Conservation (phyloP, 805 yeast genomes). For the Helenozyma baotianmanensis region DNA sequence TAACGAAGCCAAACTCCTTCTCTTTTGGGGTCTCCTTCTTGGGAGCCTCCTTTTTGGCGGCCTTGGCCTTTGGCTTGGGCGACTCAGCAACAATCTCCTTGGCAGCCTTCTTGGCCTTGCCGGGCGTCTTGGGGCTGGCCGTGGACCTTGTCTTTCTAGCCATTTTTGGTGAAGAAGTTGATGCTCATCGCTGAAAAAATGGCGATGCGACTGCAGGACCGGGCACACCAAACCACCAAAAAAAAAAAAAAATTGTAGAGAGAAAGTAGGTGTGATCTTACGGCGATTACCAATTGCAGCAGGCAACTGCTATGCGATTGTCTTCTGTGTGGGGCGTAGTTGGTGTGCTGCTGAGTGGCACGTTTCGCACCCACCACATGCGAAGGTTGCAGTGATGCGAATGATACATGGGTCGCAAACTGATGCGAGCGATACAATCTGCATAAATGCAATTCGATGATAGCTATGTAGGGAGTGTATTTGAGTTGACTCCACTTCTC, state of each 20-base stretch:
- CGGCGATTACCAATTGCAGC: too few relatives aligned
- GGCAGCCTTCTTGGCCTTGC: conserved; percentile 12
- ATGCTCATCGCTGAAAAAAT: conserved; percentile 16
- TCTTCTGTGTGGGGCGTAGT: too few relatives aligned
- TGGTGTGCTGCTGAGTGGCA: too few relatives aligned
- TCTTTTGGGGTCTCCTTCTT: background rate
- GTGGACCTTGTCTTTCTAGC: conserved; percentile 16
- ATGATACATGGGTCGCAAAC: too few relatives aligned
- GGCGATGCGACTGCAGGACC: conserved; percentile 8
- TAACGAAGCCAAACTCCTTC: conserved; percentile 11
- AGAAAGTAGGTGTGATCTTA: too few relatives aligned
- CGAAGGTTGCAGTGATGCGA: too few relatives aligned
- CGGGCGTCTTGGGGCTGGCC: conserved; percentile 17
- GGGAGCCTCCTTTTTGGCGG: conserved; percentile 2
- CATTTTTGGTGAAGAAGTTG: conserved; percentile 4
- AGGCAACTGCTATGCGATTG: background rate
- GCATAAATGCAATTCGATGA: too few relatives aligned
- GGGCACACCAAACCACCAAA: background rate
- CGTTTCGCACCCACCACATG: too few relatives aligned
- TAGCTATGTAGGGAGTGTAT: too few relatives aligned
- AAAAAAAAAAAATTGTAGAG: background rate
- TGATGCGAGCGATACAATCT: too few relatives aligned
- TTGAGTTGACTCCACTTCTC: too few relatives aligned
- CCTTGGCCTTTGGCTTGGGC: too few relatives aligned
- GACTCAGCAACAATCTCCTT: conserved; percentile 1